Base-by-base conservation (phyloP, 805 yeast species). In the Starmerella powellii region DNA sequence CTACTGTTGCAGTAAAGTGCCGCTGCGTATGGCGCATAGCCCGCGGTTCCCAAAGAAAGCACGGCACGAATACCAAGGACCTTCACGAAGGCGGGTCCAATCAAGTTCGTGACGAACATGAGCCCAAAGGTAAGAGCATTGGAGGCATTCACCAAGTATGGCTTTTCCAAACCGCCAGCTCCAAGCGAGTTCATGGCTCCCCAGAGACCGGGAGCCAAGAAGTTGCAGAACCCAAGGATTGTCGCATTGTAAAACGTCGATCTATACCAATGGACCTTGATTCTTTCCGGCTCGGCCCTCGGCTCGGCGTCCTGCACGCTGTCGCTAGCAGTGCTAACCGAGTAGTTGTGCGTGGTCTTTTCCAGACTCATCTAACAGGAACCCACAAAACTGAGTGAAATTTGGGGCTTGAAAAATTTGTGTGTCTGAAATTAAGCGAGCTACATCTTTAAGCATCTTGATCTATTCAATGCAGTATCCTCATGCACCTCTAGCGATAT, bases 151-250 rank as follows among this genome's bases (percentile, higher is more conserved):
- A 51, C 54, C 3, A 49, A 38, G 28, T 38, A 38, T 5, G 54
- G 53, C 31, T 50, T 40, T 21, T 47, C 48, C 4, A 40, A 34
- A 8, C 54, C 54, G 5, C 54, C 54, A 6, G 49, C 54, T 6
- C 54, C 54, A 8, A 51, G 41, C 2, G 51, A 45, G 26, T 49
- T 51, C 53, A 49, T 51, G 0, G 54, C 55, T 13, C 49, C 49
- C 55, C 54, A 51, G 4, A 51, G 20, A 3, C 56, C 56, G 2
- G 56, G 56, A 6, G 56, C 55, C n/a, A 50, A 30, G 24, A 51
- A 50, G 37, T 46, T 49, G 28, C 49, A 45, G 18, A 46, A 12
- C 2, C 55, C 55, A 10, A 51, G 15, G 17, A 51, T 39, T 2
- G 50, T 38, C 6, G 48, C 48, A 30, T 47, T 45, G 46, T 31